phyloP scores from a whole-genome alignment of 2,329 filamentous ascomycete species.

The Talaromyces islandicus region DNA sequence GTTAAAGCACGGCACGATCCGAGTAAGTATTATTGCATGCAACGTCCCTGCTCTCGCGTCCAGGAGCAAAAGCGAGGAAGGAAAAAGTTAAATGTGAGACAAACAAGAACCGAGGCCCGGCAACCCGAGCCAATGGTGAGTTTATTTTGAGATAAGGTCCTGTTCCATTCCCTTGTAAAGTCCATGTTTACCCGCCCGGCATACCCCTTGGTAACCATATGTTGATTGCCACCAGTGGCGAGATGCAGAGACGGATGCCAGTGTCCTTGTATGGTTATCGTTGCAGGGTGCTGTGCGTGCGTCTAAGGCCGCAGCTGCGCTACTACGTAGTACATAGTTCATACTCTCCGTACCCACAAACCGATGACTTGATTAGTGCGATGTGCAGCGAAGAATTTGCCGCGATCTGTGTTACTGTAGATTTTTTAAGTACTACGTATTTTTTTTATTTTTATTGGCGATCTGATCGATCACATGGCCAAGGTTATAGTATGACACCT shows the following conservation, averaged over 20 bases:
- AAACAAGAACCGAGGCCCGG: not conserved
- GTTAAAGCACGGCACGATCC: too few relatives aligned
- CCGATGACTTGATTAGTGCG: not conserved
- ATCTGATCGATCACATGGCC: not conserved
- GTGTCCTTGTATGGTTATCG: not conserved
- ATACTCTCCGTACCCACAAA: not conserved
- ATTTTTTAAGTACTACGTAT: too few relatives aligned
- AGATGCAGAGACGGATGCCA: not conserved
- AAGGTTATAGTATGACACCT: not conserved
- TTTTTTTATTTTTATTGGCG: not conserved
- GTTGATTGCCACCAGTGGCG: not conserved
- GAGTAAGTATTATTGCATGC: not conserved
- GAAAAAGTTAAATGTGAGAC: not conserved
- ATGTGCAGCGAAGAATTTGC: not conserved
- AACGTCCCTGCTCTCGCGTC: not conserved
- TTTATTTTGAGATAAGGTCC: not conserved
- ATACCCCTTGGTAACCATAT: not conserved
- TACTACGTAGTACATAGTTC: not conserved
- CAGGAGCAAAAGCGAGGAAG: not conserved
- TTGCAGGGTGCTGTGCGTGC: not conserved
- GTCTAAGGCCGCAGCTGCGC: not conserved
- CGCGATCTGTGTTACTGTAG: not conserved
- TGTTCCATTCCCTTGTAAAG: too few relatives aligned
- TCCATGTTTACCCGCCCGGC: not conserved
- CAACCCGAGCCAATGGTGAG: not conserved